phyloP scores from a whole-genome alignment of 1,284 basidiomycete genomes.

The Puccinia horiana region DNA sequence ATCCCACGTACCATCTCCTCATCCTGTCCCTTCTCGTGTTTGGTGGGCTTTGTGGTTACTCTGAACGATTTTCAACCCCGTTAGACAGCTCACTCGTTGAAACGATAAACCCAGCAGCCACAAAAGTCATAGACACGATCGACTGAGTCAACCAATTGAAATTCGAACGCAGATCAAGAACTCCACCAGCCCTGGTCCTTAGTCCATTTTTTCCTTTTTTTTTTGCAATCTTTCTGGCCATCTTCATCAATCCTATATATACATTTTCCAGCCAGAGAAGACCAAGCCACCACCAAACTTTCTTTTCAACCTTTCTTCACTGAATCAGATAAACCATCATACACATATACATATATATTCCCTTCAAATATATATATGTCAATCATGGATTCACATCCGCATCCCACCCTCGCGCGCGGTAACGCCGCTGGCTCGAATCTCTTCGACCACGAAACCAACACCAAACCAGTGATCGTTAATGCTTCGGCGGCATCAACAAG shows the following conservation, averaged over 20 bases:
- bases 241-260: conserved; percentile 36
- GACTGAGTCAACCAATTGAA: conserved; percentile 26
- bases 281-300: conserved; percentile 23
- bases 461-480: conserved; percentile 38
- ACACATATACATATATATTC: conserved; percentile 38
- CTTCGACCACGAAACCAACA: conserved; percentile 35
- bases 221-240: conserved; percentile 4
- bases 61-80: conserved; percentile 15
- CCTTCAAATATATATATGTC: conserved; percentile 42
- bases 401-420: conserved; percentile 47
- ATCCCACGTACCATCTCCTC: conserved; percentile 12
- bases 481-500: conserved; percentile 28
- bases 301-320: conserved; percentile 24
- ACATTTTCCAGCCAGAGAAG: conserved; percentile 37
- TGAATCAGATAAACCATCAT: conserved; percentile 33
- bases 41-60: conserved; percentile 27
- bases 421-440: conserved; percentile 41
- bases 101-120: conserved; percentile 29
- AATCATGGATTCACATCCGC: conserved; percentile 50
- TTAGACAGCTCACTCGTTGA: conserved; percentile 16
- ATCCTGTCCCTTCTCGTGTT: conserved; percentile 33
- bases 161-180: conserved; percentile 34
- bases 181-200: neutral
- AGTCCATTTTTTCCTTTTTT: neutral
- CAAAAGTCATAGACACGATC: conserved; percentile 38